Conservation (phyloP, 2,329 filamentous ascomycete genomes). For the Cladosporium austrohemisphaericum region DNA sequence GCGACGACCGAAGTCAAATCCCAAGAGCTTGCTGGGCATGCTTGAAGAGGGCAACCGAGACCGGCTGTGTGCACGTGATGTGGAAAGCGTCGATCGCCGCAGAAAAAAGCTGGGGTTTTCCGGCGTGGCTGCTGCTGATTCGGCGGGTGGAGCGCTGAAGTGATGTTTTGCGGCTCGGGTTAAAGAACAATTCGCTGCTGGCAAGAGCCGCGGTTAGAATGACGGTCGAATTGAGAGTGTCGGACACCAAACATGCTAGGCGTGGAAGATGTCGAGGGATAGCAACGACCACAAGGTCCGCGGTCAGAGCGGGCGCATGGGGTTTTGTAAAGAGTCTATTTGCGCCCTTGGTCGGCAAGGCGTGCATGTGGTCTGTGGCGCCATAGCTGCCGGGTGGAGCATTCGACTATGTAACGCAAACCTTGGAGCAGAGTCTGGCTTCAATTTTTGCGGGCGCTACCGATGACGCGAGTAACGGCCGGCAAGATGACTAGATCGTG, state of each 20-base stretch:
- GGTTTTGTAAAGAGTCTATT: constrained; percentile 16
- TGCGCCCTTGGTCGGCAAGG: constrained; percentile 9
- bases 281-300: background rate
- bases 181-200: background rate
- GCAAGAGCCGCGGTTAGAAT: background rate
- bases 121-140: constrained; percentile 4
- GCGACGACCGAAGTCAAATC: constrained; percentile 28
- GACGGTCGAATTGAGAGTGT: background rate
- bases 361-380: constrained; percentile 2
- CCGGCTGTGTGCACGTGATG: background rate
- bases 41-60: constrained; percentile 10
- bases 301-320: constrained; percentile 7
- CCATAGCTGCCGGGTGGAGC: background rate
- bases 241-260: constrained; percentile 10
- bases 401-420: constrained; percentile 14
- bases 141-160: background rate
- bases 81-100: background rate
- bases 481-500: constrained; percentile 7
- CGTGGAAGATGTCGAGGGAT: background rate
- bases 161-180: constrained; percentile 4
- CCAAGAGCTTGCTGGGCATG: constrained; percentile 34
- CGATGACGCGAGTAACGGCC: constrained; percentile 11
- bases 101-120: constrained; percentile 15
- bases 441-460: background rate
- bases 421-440: constrained; percentile 12